Evolutionary conservation across 1,139 yeast genomes (phyloP).

Genomic region (Saccharomyces hybrid): DNA sequence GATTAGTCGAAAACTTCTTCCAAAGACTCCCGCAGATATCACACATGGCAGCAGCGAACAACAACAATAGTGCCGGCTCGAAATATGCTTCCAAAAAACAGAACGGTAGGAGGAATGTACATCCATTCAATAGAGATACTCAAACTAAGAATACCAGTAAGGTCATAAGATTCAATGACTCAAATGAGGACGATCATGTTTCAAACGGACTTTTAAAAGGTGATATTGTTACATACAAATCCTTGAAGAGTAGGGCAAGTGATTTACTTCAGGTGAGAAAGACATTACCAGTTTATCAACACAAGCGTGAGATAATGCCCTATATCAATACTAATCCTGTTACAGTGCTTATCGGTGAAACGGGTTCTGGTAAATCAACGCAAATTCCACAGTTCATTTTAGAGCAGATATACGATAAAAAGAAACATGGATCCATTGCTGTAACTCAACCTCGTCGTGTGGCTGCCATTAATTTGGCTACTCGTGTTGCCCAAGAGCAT

Average conservation of each 20-base stretch:
- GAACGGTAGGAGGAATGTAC: conserved; percentile 5
- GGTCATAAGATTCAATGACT: conserved; percentile 15
- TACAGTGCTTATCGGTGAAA: conserved; percentile 84
- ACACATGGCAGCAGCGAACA: background rate
- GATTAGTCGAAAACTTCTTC: background rate
- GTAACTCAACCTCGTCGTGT: conserved; percentile 97
- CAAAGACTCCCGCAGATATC: background rate
- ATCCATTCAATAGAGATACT: conserved; percentile 11
- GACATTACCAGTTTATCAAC: conserved; percentile 69
- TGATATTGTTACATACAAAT: conserved; percentile 10
- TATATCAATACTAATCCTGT: conserved; percentile 54
- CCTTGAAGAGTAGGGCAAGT: conserved; percentile 38
- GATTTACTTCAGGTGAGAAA: conserved; percentile 46
- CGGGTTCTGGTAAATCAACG: conserved; percentile 97
- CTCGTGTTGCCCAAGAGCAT: conserved; percentile 84
- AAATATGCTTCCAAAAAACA: conserved; percentile 1
- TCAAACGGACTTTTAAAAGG: conserved; percentile 9
- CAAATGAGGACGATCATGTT: conserved; percentile 21
- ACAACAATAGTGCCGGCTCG: background rate
- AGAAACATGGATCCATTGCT: conserved; percentile 51
- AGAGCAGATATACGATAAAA: conserved; percentile 29
- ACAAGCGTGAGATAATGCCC: conserved; percentile 54
- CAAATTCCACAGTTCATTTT: conserved; percentile 90
- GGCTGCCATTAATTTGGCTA: conserved; percentile 91
- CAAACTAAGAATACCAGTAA: conserved; percentile 5